Evolutionary conservation across 1,284 basidiomycete genomes (phyloP).

Genomic region (Chalciporus sp.): DNA sequence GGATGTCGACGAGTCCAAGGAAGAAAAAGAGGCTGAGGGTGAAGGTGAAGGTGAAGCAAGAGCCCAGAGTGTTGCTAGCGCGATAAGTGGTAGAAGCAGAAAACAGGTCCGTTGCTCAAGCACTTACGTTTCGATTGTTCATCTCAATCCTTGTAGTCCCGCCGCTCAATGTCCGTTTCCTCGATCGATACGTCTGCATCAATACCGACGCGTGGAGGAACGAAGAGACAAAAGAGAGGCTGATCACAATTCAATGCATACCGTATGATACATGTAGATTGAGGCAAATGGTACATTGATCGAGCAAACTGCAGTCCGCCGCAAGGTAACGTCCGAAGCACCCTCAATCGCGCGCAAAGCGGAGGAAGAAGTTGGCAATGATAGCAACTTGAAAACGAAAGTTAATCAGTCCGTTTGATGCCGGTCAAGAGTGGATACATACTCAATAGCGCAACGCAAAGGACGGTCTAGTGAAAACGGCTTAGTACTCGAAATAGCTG

Average conservation of each 20-base stretch:
- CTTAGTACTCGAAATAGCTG: slow-evolving; percentile 10
- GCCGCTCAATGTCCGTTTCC: slow-evolving; percentile 64
- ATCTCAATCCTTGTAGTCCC: slow-evolving; percentile 39
- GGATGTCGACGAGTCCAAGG: slow-evolving; percentile 44
- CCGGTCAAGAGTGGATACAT: slow-evolving; percentile 28
- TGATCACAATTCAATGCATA: slow-evolving; percentile 27
- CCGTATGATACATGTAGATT: slow-evolving; percentile 7
- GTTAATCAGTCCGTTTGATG: slow-evolving; percentile 4
- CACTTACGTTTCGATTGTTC: neutral
- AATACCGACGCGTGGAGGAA: slow-evolving; percentile 48
- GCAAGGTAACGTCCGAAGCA: neutral
- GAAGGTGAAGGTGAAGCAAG: slow-evolving; percentile 55
- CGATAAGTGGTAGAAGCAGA: slow-evolving; percentile 56
- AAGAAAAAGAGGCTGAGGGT: slow-evolving; percentile 38
- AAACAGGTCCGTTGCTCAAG: slow-evolving; percentile 51
- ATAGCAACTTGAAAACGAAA: slow-evolving; percentile 69
- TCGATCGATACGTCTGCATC: slow-evolving; percentile 67
- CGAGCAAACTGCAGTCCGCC: slow-evolving; percentile 6
- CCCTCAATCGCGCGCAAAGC: slow-evolving; percentile 54
- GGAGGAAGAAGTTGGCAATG: slow-evolving; percentile 86
- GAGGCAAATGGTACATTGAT: slow-evolving; percentile 12
- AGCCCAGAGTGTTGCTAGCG: slow-evolving; percentile 67
- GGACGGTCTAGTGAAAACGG: slow-evolving; percentile 62
- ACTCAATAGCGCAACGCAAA: slow-evolving; percentile 87
- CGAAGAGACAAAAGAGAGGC: slow-evolving; percentile 60